Evolutionary conservation across 352 stramenopile genomes (phyloP), one percentile per base, ranked within the genome.

Genomic region (Aphanomyces euteiches): DNA sequence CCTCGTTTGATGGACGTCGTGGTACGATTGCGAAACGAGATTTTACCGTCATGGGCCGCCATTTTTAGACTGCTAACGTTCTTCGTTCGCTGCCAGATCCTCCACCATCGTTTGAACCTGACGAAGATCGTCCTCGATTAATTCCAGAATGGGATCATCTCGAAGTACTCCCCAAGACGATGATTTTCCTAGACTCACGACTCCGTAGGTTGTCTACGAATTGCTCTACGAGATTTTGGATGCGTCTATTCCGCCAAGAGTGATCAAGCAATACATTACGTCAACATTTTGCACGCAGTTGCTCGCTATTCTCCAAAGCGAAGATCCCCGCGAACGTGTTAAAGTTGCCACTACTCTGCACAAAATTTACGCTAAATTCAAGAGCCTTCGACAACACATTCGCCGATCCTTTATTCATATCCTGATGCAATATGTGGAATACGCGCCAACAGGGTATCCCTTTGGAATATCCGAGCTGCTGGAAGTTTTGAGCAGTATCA

Each of bases 291-390:
- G 38, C 17, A 50, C 39, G 5, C 37, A 54, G 7, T 39, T 67
- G 3, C 8, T 67, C 10, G 41, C 17, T 5, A n/a, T 54, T 17
- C 37, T 67, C 37, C 59, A 48, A n/a, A 67, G 59, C 59, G 17
- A 67, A 36, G 59, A 67, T 45, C 59, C 39, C 17, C 37, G 40
- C 10, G 59, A 67, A 36, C 59, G 59, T 34, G 37, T 54, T 4
- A 48, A n/a, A 28, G 59, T 67, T 6, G 59, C 59, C 5, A 67
- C 59, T 5, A 13, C 47, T 0, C 41, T 67, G 13, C 59, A 67
- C 59, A 67, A 67, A 4, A 47, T 67, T 34, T 67, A 67, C 59
- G 59, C 59, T 21, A 67, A 67, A 28, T 67, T 67, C 59, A 67
- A 67, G 59, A 67, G 59, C 37, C 41, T 67, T 13, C 59, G 59